Evolutionary conservation across 1,284 basidiomycete species (phyloP), one percentile per base, ranked within the genome.

Genomic region (Cutaneotrichosporon dermatis): DNA sequence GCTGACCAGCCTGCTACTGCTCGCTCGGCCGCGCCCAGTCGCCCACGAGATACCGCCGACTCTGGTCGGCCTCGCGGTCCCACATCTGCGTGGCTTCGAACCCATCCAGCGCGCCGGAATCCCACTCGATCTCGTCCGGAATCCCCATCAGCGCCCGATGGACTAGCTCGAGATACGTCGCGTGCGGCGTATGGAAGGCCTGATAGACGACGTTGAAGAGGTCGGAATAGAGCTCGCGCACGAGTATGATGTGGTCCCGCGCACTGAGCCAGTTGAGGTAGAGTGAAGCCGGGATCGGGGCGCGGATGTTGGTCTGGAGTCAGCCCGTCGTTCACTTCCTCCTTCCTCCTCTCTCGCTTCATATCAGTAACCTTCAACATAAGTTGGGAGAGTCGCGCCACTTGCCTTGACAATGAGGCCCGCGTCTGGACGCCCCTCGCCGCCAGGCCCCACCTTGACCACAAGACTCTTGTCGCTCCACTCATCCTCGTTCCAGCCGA

Each of bases 151-250:
- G 54, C 15, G 54, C 34, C n/a, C 54, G 54, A 10, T 45, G 42
- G 11, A 48, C 44, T 11, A 55, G 43, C 43, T 55, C 35, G 37
- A 55, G 36, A 37, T 55, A 55, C 4, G 36, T 13, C 15, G 54
- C 35, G 36, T 55, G 42, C 13, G 54, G 54, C 8, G n/a, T 39
- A 36, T 55, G 44, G 44, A 55, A 55, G 8, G 54, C 34, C 44
- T 55, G 54, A 36, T 55, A 55, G 10, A 55, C 44, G 36, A 55
- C 54, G 36, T 40, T 55, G 44, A 33, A 37, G 54, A 45, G 42
- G 43, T 55, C 54, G 44, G 44, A 55, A 44, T 55, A 55, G 15
- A 55, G 54, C 54, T 40, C 54, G 36, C 54, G 54, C 15, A 46
- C 54, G 44, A 55, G 42, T 16, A 11, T 44, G 36, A 48, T 13